Evolutionary conservation across 768 basidiomycete species (phyloP).

Genomic region (Rhodotorula graminis): DNA sequence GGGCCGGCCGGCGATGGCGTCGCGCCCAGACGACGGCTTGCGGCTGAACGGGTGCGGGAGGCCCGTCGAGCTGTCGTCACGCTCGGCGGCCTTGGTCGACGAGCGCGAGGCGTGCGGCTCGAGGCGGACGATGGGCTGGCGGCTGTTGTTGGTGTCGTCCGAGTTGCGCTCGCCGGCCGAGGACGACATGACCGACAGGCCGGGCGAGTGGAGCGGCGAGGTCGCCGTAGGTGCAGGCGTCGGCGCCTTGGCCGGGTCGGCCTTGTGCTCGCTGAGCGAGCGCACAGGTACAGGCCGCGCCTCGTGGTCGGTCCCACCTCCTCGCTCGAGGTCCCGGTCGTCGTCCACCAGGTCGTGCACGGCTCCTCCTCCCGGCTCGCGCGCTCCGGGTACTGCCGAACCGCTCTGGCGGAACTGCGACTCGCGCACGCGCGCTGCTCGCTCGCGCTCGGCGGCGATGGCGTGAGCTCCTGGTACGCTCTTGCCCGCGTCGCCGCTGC

Average conservation of each 20-base stretch:
- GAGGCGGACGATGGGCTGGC: neutral
- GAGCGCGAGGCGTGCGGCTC: neutral
- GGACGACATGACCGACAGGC: neutral
- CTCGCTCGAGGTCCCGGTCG: conserved; percentile 17
- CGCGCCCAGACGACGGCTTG: neutral
- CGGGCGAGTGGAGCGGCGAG: neutral
- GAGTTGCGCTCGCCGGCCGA: conserved; percentile 9
- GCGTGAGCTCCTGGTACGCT: no score
- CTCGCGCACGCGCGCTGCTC: neutral
- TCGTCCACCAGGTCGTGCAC: neutral
- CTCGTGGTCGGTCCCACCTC: conserved; percentile 4
- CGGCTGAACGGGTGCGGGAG: neutral
- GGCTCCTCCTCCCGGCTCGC: no score
- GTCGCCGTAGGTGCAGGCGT: neutral
- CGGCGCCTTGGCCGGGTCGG: neutral
- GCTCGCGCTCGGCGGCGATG: neutral
- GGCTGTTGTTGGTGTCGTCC: neutral
- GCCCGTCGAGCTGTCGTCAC: neutral
- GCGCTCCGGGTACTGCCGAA: neutral
- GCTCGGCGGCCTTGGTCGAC: neutral
- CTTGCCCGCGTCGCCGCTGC: no score
- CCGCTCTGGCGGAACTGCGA: neutral
- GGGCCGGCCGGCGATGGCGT: neutral
- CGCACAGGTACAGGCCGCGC: neutral
- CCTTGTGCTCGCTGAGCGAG: neutral